Base-by-base conservation (phyloP, 169 alveolate genomes). In the Cryptosporidium ryanae region DNA sequence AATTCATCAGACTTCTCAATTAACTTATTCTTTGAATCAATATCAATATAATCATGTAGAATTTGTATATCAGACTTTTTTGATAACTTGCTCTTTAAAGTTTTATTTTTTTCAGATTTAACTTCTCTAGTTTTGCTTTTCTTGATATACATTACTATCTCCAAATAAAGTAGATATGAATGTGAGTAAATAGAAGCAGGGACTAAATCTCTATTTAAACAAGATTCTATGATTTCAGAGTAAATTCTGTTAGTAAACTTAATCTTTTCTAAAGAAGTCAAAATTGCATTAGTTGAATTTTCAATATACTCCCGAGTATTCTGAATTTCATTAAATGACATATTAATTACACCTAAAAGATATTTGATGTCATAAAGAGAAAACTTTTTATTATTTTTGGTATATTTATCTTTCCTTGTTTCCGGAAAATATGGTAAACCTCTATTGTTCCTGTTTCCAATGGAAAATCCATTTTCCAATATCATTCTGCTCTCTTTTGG, bases 381-480 rank as follows among this genome's bases (percentile, higher is more conserved):
- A 68, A 31, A 49, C 4, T 68, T 68, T 7, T 18, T 66, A n/a
- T 44, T 21, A 49, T 50, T 27, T 17, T 61, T 17, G 4, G 21
- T 13, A 61, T 29, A 17, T 54, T 48, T 68, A 12, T 50, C 65
- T 50, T 49, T 31, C 2, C 27, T 55, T 10, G 50, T 50, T 27
- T 52, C 66, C 8, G 83, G 83, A 18, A 68, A 34, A 68, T 32
- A 68, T 23, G 83, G 83, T 50, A 68, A 65, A 1, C 83, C 83
- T 52, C 38, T 68, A 15, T 27, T 54, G 34, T 52, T 68, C 27
- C 83, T 25, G 8, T 34, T 68, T 50, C 50, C 83, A 52, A 52
- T 52, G 13, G 63, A 52, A 4, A 52, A 52, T 0, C 31, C 31
- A 4, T 4, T 52, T n/a, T 52, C 25, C 34, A 49, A 68, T 29